These are phyloP conservation scores for Meyerozyma carpophila DNA, from an alignment of 1,139 yeast genomes.

Conservation along the genomic window DNA sequence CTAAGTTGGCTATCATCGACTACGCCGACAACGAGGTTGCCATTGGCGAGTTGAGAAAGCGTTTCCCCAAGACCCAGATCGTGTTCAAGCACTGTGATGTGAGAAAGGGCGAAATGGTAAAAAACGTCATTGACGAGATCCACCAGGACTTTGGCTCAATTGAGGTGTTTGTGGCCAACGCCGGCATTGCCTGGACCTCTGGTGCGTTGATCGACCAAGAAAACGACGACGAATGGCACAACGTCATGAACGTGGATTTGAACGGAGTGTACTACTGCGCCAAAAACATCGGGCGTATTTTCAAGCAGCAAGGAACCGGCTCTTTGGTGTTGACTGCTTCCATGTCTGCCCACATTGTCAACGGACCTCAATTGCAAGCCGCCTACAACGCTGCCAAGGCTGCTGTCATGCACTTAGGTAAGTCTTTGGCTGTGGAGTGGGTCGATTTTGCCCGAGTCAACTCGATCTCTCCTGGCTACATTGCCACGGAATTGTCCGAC, in stretches of 20 bases:
- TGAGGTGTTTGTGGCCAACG: constrained; percentile 51
- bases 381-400: constrained; percentile 49
- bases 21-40: constrained; percentile 29
- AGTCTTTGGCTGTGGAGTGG: constrained; percentile 28
- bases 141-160: constrained; percentile 33
- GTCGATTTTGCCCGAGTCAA: constrained; percentile 29
- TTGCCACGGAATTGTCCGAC: constrained; percentile 19
- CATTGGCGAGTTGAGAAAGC: constrained; percentile 21
- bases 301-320: constrained; percentile 38
- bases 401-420: constrained; percentile 26
- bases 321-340: constrained; percentile 58
- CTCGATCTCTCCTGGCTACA: constrained; percentile 29
- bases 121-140: constrained; percentile 25
- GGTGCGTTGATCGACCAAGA: constrained; percentile 34
- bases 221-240: constrained; percentile 40
- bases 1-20: constrained; percentile 41
- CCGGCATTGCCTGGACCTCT: constrained; percentile 45
- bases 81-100: constrained; percentile 37
- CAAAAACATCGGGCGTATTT: constrained; percentile 35
- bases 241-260: constrained; percentile 39
- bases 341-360: constrained; percentile 62
- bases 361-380: constrained; percentile 61
- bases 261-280: constrained; percentile 45
- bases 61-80: constrained; percentile 27
- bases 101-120: constrained; percentile 33